Percentiles rank a stretch among this genome's conserved stretches.
phyloP scores from a whole-genome alignment of 345 rosid species.

The thale cress (Arabidopsis thaliana) region DNA sequence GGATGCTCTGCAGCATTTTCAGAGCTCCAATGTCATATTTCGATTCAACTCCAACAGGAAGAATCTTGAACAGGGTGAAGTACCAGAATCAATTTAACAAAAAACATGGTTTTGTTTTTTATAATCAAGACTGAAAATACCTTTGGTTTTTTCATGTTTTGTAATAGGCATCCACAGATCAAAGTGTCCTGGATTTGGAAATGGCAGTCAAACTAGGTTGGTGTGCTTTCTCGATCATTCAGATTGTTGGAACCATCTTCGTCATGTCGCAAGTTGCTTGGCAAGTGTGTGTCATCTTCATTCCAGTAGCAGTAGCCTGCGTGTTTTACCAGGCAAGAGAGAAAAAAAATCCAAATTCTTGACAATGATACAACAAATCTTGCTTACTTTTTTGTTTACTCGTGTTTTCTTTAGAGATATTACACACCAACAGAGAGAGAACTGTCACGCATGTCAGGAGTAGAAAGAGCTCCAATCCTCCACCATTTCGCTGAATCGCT shows the following conservation, averaged over 20 bases:
- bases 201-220: constrained; percentile 79
- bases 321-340: constrained; percentile 87
- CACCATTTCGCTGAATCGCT: constrained; percentile 95
- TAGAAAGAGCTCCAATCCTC: constrained; percentile 89
- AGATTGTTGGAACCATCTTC: constrained; percentile 75
- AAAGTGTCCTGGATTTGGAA: constrained; percentile 90
- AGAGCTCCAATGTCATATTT: constrained; percentile 94
- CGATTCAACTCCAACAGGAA: constrained; percentile 93
- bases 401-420: constrained; percentile 59
- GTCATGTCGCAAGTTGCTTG: constrained; percentile 98
- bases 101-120: background rate
- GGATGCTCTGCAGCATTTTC: constrained; percentile 73
- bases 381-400: background rate
- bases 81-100: constrained; percentile 8
- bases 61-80: constrained; percentile 91
- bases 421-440: constrained; percentile 95
- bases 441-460: constrained; percentile 79
- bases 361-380: background rate
- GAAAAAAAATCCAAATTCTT: background rate
- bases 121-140: constrained; percentile 9
- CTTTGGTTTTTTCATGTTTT: constrained; percentile 16
- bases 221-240: constrained; percentile 92
- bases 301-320: constrained; percentile 94
- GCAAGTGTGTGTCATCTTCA: constrained; percentile 93
- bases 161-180: constrained; percentile 86